Percentiles rank a stretch among this genome's conserved stretches.
Evolutionary conservation across 225 moss, liverwort and hornwort genomes (phyloP).

Genomic region (Straminergon stramineum): DNA sequence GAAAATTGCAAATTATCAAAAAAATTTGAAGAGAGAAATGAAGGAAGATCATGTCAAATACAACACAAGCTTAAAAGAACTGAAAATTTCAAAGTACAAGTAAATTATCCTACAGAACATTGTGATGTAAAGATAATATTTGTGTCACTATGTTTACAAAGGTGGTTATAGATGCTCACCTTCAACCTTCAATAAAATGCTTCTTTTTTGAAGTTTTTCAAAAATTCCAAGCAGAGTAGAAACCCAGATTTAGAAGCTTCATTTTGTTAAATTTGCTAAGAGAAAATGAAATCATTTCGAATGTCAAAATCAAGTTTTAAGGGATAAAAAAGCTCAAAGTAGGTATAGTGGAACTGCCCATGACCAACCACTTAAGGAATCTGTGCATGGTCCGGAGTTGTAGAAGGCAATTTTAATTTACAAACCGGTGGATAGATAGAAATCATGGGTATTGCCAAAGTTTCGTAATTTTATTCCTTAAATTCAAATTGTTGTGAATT

Average conservation of each 20-base stretch:
- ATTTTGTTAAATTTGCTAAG: too few species aligned
- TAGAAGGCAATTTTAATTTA: too few species aligned
- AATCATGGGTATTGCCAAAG: too few species aligned
- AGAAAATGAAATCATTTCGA: neutral
- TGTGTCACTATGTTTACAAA: neutral
- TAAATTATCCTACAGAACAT: neutral
- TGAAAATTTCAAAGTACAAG: neutral
- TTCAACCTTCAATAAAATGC: neutral
- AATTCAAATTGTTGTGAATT: too few species aligned
- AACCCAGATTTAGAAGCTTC: neutral
- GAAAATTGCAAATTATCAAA: neutral
- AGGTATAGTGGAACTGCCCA: too few species aligned
- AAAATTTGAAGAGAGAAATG: neutral
- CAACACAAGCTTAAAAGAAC: neutral
- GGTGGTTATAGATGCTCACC: neutral
- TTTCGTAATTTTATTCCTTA: too few species aligned
- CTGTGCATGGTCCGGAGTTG: too few species aligned
- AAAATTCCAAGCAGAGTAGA: fast-evolving
- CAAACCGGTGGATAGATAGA: too few species aligned
- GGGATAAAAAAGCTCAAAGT: too few species aligned
- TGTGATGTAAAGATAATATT: too few species aligned
- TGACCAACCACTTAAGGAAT: too few species aligned
- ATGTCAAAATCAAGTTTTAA: neutral
- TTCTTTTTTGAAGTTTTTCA: neutral
- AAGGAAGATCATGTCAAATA: neutral